phyloP scores from a whole-genome alignment of 148 eudicot species.

The Limonium bicolor region DNA sequence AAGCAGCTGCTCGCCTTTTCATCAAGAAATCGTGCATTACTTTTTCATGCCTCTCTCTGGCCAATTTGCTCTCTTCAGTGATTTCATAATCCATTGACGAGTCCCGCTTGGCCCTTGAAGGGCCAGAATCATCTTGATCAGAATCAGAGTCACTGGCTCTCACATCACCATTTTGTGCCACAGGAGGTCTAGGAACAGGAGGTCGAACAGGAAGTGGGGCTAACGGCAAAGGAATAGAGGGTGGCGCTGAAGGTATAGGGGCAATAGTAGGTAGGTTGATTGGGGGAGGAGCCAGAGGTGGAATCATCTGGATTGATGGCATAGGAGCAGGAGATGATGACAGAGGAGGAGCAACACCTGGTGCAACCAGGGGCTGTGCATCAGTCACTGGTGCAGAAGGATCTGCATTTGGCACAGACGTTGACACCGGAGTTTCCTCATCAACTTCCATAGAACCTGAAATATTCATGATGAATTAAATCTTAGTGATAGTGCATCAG shows the following conservation, averaged over 20 bases:
- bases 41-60: slow-evolving; percentile 66
- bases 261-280: slow-evolving; percentile 18
- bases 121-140: slow-evolving; percentile 32
- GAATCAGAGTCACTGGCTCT: slow-evolving; percentile 41
- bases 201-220: slow-evolving; percentile 59
- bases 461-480: too few relatives aligned
- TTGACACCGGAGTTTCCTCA: slow-evolving; percentile 26
- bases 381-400: slow-evolving; percentile 13
- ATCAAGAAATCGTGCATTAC: slow-evolving; percentile 62
- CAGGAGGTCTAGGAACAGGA: slow-evolving; percentile 34
- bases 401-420: slow-evolving; percentile 15
- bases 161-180: slow-evolving; percentile 41
- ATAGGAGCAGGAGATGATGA: slow-evolving; percentile 12
- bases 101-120: slow-evolving; percentile 13
- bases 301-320: slow-evolving; percentile 18
- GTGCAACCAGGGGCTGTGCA: slow-evolving; percentile 17
- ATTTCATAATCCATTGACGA: slow-evolving; percentile 47
- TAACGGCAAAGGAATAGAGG: slow-evolving; percentile 38
- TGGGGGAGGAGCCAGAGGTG: slow-evolving; percentile 23
- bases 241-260: slow-evolving; percentile 30
- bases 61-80: slow-evolving; percentile 65
- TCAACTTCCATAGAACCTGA: slow-evolving; percentile 56
- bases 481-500: too few relatives aligned
- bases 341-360: slow-evolving; percentile 10
- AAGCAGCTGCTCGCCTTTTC: slow-evolving; percentile 86